These are phyloP conservation scores for Penicillium sp. DNA, from an alignment of 2,329 filamentous ascomycete species.

Conservation along the genomic window DNA sequence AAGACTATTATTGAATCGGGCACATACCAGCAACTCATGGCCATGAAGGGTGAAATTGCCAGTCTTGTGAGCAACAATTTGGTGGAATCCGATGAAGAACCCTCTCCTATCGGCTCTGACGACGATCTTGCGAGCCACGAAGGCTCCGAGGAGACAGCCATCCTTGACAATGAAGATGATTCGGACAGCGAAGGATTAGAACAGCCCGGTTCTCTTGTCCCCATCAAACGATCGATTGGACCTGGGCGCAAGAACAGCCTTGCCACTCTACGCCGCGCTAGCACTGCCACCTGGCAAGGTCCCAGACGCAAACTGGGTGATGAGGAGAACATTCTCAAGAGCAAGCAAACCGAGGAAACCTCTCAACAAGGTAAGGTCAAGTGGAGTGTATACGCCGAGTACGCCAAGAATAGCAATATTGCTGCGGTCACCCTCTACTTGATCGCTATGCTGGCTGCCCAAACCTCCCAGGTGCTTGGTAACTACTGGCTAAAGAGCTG, in stretches of 20 bases:
- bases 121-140: conserved; percentile 69
- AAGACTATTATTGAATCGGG: conserved; percentile 83
- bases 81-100: conserved; percentile 43
- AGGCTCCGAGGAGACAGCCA: conserved; percentile 59
- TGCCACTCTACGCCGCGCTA: conserved; percentile 82
- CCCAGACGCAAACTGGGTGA: conserved; percentile 81
- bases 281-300: conserved; percentile 84
- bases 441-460: conserved; percentile 71
- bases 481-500: conserved; percentile 93
- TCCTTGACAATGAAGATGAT: conserved; percentile 51
- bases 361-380: conserved; percentile 96
- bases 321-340: conserved; percentile 72
- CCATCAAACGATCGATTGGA: conserved; percentile 65
- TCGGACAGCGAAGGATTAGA: conserved; percentile 62
- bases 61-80: conserved; percentile 78
- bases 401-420: conserved; percentile 91
- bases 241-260: conserved; percentile 66
- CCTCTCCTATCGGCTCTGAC: conserved; percentile 56
- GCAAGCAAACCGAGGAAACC: conserved; percentile 83
- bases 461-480: conserved; percentile 78
- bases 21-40: conserved; percentile 86
- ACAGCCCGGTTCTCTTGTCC: conserved; percentile 74
- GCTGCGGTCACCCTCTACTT: conserved; percentile 80
- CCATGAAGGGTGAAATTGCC: conserved; percentile 88
- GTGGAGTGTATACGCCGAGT: conserved; percentile 91